Evolutionary conservation across 768 basidiomycete species (phyloP).

Genomic region (Rossbeevera mucosa): DNA sequence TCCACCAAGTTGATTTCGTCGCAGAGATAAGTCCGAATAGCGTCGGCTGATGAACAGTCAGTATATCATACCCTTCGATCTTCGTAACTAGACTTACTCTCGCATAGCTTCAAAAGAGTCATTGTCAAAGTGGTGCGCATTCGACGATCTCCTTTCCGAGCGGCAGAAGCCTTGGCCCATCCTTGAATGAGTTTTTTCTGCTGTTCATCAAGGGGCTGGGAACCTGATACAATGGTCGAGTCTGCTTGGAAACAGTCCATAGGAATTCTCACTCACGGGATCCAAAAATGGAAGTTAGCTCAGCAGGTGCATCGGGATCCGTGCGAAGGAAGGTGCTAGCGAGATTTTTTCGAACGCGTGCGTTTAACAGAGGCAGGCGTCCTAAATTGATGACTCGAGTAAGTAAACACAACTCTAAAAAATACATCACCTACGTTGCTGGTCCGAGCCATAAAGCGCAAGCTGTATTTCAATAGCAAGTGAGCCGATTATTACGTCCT

Average conservation of each 20-base stretch:
- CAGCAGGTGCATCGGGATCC: not conserved
- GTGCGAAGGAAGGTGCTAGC: not conserved
- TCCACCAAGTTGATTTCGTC: not conserved
- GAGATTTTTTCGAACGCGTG: not conserved
- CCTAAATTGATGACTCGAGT: not conserved
- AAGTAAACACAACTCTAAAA: not conserved
- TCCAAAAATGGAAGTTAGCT: not conserved
- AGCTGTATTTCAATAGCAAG: slow-evolving; percentile 7
- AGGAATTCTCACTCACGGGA: not conserved
- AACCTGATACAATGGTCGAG: not conserved
- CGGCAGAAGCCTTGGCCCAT: not conserved
- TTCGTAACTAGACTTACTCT: too few species aligned
- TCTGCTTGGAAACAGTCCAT: not conserved
- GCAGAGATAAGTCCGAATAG: not conserved
- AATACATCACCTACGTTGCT: not conserved
- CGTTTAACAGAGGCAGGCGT: not conserved
- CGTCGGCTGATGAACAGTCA: not conserved
- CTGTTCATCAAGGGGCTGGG: not conserved
- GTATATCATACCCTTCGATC: too few species aligned
- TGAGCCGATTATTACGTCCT: not conserved
- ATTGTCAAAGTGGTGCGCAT: too few species aligned
- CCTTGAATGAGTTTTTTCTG: not conserved
- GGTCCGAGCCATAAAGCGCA: not conserved
- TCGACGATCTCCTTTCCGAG: not conserved
- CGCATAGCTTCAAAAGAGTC: too few species aligned